phyloP scores from a whole-genome alignment of 352 stramenopile genomes.

The Phytophthora macrochlamydospora region DNA sequence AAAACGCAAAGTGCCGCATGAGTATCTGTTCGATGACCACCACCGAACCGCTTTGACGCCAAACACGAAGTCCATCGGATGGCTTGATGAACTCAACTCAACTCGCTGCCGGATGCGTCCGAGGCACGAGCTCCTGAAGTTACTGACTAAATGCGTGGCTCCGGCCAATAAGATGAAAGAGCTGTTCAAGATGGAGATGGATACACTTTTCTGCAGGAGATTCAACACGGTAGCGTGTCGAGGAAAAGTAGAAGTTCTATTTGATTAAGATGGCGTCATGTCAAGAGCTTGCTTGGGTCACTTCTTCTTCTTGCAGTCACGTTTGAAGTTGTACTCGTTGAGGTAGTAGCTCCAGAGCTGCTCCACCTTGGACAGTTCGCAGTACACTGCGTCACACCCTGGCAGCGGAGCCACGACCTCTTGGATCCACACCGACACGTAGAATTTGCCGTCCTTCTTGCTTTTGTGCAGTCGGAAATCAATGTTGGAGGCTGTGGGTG shows the following conservation, averaged over 20 bases:
- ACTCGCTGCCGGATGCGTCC: not conserved
- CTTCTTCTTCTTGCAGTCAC: conserved; percentile 26
- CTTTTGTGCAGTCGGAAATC: conserved; percentile 67
- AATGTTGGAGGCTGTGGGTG: conserved; percentile 78
- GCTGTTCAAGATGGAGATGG: not conserved
- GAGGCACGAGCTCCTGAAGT: conserved; percentile 37
- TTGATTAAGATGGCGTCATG: conserved; percentile 16
- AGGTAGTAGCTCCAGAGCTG: conserved; percentile 66
- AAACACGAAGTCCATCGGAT: conserved; percentile 16
- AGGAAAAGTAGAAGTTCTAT: too few relatives aligned
- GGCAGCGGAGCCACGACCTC: conserved; percentile 46
- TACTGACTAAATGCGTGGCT: conserved; percentile 35
- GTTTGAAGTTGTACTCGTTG: conserved; percentile 41
- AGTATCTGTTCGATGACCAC: not conserved
- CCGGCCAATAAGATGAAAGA: conserved; percentile 24
- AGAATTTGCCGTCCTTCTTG: conserved; percentile 45
- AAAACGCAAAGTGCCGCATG: conserved; percentile 15
- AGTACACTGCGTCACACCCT: conserved; percentile 53
- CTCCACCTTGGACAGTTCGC: conserved; percentile 47
- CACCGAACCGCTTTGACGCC: conserved; percentile 15
- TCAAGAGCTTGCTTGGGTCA: not conserved
- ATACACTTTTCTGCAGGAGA: too few relatives aligned
- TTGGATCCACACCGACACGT: conserved; percentile 60
- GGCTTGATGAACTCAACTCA: conserved; percentile 13
- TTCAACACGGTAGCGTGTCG: too few relatives aligned